Evolutionary conservation across 2,329 filamentous ascomycete species (phyloP).

Genomic region (Metarhizium sp.): DNA sequence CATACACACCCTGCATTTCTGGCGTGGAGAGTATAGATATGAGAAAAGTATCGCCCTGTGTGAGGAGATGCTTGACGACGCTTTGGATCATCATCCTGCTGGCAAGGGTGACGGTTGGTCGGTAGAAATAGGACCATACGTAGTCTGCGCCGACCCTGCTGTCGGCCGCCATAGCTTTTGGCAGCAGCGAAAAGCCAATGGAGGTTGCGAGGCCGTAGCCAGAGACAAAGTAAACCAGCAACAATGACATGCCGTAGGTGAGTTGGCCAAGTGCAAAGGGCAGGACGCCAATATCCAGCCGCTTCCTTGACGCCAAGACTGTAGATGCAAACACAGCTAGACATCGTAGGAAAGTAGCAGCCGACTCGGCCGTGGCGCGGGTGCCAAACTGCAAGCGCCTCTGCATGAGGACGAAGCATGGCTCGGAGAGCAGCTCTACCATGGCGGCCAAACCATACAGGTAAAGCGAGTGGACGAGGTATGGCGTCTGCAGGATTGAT

Average conservation of each 20-base stretch:
- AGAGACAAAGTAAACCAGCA: slow-evolving; percentile 59
- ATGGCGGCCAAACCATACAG: slow-evolving; percentile 49
- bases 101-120: slow-evolving; percentile 60
- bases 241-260: slow-evolving; percentile 59
- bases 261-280: slow-evolving; percentile 87
- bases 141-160: slow-evolving; percentile 27
- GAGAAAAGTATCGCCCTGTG: slow-evolving; percentile 87
- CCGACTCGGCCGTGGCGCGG: slow-evolving; percentile 74
- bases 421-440: slow-evolving; percentile 76
- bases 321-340: slow-evolving; percentile 63
- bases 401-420: slow-evolving; percentile 81
- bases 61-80: slow-evolving; percentile 83
- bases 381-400: slow-evolving; percentile 70
- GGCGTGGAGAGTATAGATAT: slow-evolving; percentile 70
- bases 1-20: slow-evolving; percentile 80
- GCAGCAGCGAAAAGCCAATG: slow-evolving; percentile 61
- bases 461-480: slow-evolving; percentile 44
- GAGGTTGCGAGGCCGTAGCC: slow-evolving; percentile 45
- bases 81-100: slow-evolving; percentile 83
- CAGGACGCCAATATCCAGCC: slow-evolving; percentile 59
- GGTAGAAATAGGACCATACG: slow-evolving; percentile 54
- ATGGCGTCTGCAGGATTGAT: slow-evolving; percentile 47
- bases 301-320: slow-evolving; percentile 44
- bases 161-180: slow-evolving; percentile 24
- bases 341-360: slow-evolving; percentile 71